Evolutionary conservation across 2,329 filamentous ascomycete genomes (phyloP), one percentile per base, ranked within the genome.

Genomic region (Colletotrichum tropicicola): DNA sequence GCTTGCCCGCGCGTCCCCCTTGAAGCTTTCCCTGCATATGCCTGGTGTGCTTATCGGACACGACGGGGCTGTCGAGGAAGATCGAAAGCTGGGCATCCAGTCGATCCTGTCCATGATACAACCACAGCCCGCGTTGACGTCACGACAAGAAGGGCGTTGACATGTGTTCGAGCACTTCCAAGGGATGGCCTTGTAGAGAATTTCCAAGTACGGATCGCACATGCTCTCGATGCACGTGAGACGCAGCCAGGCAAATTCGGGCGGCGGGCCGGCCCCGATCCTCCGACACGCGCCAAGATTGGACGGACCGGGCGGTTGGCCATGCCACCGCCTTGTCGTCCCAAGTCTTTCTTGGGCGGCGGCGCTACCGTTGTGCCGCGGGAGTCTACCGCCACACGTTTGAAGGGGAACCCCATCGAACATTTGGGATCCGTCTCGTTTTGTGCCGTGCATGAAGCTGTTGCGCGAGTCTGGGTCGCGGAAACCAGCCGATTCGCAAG

Each of bases 271-370:
- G 57, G 57, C 35, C 61, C 57, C 49, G 49, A 53, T 13, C 39
- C 41, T 65, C 49, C 57, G 49, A 55, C 49, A 56, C 57, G 44
- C 61, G 57, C 61, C 61, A 61, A 65, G 57, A 61, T 65, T 55
- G 35, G 61, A 65, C 49, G 57, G 48, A 21, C 23, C 23, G 41
- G 51, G 12, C 30, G 48, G 41, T 43, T n/a, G 57, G 37, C 27
- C 9, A 56, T 55, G 30, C 41, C 49, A 35, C 57, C 57, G 49
- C 35, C 55, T 56, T 45, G 43, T 56, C 61, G 35, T 65, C 61
- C 35, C 43, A 65, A 65, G 21, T 65, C n/a, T 59, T 6, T n/a
- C n/a, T n/a, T n/a, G n/a, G n/a, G n/a, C n/a, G n/a, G n/a, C n/a
- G n/a, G n/a, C n/a, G n/a, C n/a, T n/a, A n/a, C n/a, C n/a, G n/a